phyloP scores from a whole-genome alignment of 2,329 filamentous ascomycete species.

The Chalara sp. region DNA sequence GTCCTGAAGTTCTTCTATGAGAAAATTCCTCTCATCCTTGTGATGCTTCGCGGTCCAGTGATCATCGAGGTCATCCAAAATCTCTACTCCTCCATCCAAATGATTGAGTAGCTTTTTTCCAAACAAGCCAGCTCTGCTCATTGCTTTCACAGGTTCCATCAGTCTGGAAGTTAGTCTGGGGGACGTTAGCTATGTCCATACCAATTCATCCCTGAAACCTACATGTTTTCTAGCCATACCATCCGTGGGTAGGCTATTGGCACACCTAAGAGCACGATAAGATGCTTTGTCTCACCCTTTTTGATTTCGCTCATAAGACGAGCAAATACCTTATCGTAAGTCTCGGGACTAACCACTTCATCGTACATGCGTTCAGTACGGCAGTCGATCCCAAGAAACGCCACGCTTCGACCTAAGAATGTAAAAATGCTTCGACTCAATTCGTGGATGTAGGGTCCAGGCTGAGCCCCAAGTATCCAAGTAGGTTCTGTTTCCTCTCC shows the following conservation, averaged over 20 bases:
- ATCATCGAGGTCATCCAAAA: conserved; percentile 87
- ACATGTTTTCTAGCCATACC: conserved; percentile 67
- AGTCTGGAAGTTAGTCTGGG: conserved; percentile 71
- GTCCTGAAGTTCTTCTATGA: conserved; percentile 88
- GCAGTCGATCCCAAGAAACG: conserved; percentile 82
- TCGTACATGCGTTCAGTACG: conserved; percentile 83
- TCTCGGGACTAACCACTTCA: conserved; percentile 72
- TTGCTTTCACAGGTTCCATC: conserved; percentile 83
- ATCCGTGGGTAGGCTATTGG: conserved; percentile 75
- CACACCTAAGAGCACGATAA: conserved; percentile 81
- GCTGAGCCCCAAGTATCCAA: conserved; percentile 74
- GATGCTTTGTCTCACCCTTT: conserved; percentile 79
- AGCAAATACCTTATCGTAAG: conserved; percentile 82
- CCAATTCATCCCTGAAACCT: conserved; percentile 26
- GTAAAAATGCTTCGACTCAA: conserved; percentile 81
- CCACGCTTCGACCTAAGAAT: conserved; percentile 69
- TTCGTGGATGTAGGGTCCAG: conserved; percentile 87
- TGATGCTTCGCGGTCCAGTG: conserved; percentile 97
- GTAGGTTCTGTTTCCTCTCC: conserved; percentile 80
- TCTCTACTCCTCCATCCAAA: conserved; percentile 86
- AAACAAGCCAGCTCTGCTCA: conserved; percentile 75
- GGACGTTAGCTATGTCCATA: conserved; percentile 25
- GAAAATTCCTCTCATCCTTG: conserved; percentile 79
- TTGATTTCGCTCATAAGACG: conserved; percentile 75
- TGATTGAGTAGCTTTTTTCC: conserved; percentile 74